Base-by-base conservation (phyloP, 2,329 filamentous ascomycete species). In the Paramyrothecium roridum region DNA sequence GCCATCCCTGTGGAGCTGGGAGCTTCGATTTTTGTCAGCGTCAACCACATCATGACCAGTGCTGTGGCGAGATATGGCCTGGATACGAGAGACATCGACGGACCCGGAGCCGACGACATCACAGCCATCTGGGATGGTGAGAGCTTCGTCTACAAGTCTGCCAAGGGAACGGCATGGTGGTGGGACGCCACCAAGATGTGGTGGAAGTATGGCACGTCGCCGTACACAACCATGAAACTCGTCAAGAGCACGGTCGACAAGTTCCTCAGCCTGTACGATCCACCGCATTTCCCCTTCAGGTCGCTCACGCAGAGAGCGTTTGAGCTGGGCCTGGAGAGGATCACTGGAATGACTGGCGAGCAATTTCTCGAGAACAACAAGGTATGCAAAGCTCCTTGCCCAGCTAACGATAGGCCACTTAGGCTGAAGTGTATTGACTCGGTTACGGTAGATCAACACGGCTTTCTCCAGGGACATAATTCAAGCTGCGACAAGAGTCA, bases 401-500 rank as follows among this genome's bases (percentile, higher is more conserved):
- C 7, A 7, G 1, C n/a, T n/a, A n/a, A n/a, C 22, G 20, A 47
- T 17, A 13, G 6, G 4, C 37, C 13, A 19, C 21, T 45, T 56
- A 17, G 56, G 21, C 55, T 59, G 49, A 62, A 40, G 13, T 11
- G 19, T 7, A 11, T n/a, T 40, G 33, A 21, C 13, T 4, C 12
- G 37, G 37, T 43, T 13, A 19, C 37, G 13, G 13, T 40, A 85
- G 65, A 85, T 97, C 54, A 78, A 82, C 22, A 75, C 79, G 0
- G 68, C 76, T 0, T 98, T 96, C 68, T 79, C 87, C 0, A 83
- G 84, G 16, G 91, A 99, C 52, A 84, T 99, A 50, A 85, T 98
- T 23, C 93, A 98, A 73, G 91, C 93, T 2, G 89, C 87, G 55
- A 97, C 95, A 1, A 83, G 95, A 20, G 93, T 97, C 59, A 98